phyloP scores from a whole-genome alignment of 129 eudicot species.

The Artemisia annua region DNA sequence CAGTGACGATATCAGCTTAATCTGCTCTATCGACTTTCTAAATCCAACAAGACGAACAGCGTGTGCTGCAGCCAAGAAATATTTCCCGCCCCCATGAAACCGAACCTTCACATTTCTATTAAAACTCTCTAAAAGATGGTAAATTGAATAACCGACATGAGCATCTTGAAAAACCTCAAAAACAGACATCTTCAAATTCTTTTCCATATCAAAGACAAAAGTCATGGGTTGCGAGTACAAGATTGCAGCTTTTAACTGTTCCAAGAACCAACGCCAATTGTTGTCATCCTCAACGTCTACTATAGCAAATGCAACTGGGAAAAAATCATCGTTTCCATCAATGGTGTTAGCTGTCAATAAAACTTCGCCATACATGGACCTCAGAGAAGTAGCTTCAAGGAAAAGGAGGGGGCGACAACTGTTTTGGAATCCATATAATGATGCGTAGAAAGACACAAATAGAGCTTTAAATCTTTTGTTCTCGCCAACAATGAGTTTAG shows the following conservation, averaged over 20 bases:
- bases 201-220: conserved; percentile 74
- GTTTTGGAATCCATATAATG: conserved; percentile 53
- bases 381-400: conserved; percentile 64
- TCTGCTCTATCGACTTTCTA: conserved; percentile 53
- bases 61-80: conserved; percentile 68
- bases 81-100: conserved; percentile 68
- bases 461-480: conserved; percentile 56
- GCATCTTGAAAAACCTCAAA: conserved; percentile 62
- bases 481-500: conserved; percentile 46
- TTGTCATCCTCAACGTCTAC: conserved; percentile 57
- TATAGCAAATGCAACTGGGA: conserved; percentile 70
- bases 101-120: conserved; percentile 57
- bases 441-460: conserved; percentile 56
- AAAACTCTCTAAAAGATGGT: conserved; percentile 67
- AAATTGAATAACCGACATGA: conserved; percentile 66
- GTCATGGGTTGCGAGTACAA: conserved; percentile 54
- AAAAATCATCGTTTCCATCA: conserved; percentile 80
- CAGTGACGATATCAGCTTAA: conserved; percentile 54
- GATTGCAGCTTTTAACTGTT: conserved; percentile 48
- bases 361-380: conserved; percentile 65
- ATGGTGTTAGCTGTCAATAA: conserved; percentile 70
- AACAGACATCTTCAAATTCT: conserved; percentile 44
- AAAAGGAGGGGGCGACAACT: conserved; percentile 81
- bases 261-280: conserved; percentile 81
- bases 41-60: conserved; percentile 55